These are phyloP conservation scores for Fennellomyces sp. DNA, from an alignment of 371 early-diverging fungal species.

Conservation along the genomic window DNA sequence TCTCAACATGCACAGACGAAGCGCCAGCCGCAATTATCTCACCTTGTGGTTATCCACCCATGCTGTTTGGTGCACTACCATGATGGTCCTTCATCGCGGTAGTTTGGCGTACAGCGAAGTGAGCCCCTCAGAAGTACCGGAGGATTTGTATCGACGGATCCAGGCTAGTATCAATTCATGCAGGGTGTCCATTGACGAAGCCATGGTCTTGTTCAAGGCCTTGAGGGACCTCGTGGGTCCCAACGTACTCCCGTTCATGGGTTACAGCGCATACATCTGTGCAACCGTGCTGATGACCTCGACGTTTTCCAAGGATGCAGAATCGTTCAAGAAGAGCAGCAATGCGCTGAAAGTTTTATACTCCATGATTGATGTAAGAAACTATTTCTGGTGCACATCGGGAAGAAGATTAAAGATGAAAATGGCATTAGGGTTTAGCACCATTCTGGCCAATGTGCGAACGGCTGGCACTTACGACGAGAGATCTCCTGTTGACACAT, in stretches of 20 bases:
- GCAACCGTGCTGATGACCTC: slow-evolving; percentile 50
- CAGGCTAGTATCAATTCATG: slow-evolving; percentile 31
- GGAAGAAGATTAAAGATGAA: neutral
- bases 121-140: slow-evolving; percentile 14
- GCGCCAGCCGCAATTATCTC: slow-evolving; percentile 35
- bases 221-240: slow-evolving; percentile 34
- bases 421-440: neutral
- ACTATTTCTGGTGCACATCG: slow-evolving; percentile 37
- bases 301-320: slow-evolving; percentile 35
- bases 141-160: slow-evolving; percentile 21
- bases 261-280: slow-evolving; percentile 46
- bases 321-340: slow-evolving; percentile 30
- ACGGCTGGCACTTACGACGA: slow-evolving; percentile 35
- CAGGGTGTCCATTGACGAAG: slow-evolving; percentile 32
- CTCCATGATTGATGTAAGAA: slow-evolving; percentile 19
- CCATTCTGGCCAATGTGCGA: slow-evolving; percentile 51
- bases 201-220: slow-evolving; percentile 31
- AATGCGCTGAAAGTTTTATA: slow-evolving; percentile 29
- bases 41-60: slow-evolving; percentile 42
- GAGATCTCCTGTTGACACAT: slow-evolving; percentile 37
- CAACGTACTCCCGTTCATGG: slow-evolving; percentile 44
- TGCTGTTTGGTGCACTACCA: slow-evolving; percentile 38
- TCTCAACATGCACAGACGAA: slow-evolving; percentile 22
- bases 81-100: slow-evolving; percentile 41
- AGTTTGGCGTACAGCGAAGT: slow-evolving; percentile 43